Conservation (phyloP, 202 grass and related monocot species). For the Panicum hallii region DNA sequence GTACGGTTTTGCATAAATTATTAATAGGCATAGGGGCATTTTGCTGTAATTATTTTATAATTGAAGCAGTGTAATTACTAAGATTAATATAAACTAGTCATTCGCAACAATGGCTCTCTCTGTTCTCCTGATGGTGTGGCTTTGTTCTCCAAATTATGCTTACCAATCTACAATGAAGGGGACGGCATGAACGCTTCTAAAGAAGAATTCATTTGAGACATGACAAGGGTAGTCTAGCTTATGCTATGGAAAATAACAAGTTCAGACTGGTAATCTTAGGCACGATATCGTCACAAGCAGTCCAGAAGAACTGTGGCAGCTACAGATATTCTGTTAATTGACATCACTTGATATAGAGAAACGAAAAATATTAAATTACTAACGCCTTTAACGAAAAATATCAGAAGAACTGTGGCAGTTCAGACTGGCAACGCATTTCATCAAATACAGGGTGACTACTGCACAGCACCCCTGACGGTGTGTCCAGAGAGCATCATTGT, state of each 20-base stretch:
- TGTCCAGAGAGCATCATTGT: neutral
- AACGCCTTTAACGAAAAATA: too few species aligned
- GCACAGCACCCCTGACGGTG: neutral
- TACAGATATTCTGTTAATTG: neutral
- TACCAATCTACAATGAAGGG: neutral
- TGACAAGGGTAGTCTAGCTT: neutral
- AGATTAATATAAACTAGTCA: neutral
- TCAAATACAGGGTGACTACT: too few species aligned
- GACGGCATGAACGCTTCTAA: neutral
- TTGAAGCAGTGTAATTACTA: neutral
- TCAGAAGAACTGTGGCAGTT: too few species aligned
- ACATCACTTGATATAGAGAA: neutral
- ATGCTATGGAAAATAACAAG: neutral
- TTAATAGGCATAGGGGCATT: too few species aligned
- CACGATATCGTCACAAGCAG: neutral
- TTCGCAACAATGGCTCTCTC: neutral
- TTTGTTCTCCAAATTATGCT: neutral
- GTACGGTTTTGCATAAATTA: too few species aligned
- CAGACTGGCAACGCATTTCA: too few species aligned
- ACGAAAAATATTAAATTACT: too few species aligned
- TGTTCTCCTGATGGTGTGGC: neutral
- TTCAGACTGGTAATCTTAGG: neutral
- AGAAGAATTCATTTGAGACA: neutral
- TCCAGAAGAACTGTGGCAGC: neutral
- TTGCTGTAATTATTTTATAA: neutral